Evolutionary conservation across 164 flowering plant genomes (phyloP).

Genomic region (Magnolia officinalis): DNA sequence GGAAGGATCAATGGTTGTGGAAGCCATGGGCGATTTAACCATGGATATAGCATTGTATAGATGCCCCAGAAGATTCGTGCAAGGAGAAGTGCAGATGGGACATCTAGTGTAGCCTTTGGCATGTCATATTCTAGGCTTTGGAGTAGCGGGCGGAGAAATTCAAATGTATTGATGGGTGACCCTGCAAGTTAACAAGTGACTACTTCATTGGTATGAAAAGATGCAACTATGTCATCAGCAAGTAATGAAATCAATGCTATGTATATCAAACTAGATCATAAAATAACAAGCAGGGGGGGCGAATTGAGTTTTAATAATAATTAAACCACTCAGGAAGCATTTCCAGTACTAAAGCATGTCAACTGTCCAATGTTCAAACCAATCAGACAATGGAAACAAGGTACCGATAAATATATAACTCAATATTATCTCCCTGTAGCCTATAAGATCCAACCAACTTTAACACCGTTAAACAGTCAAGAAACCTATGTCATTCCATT

Average conservation of each 20-base stretch:
- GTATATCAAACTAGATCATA: not conserved
- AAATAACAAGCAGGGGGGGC: not conserved
- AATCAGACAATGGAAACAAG: too few species aligned
- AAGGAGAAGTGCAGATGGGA: conserved; percentile 51
- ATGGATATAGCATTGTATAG: conserved; percentile 74
- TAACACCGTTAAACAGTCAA: too few species aligned
- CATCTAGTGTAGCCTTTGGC: conserved; percentile 55
- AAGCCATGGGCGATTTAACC: conserved; percentile 74
- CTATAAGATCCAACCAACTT: too few species aligned
- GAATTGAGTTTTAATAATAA: not conserved
- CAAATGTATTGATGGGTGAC: conserved; percentile 72
- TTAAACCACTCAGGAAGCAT: too few species aligned
- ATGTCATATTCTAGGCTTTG: conserved; percentile 69
- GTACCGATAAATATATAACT: too few species aligned
- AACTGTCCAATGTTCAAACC: too few species aligned
- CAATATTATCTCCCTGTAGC: too few species aligned
- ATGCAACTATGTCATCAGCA: not conserved
- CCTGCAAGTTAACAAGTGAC: conserved; percentile 38
- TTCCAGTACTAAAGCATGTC: too few species aligned
- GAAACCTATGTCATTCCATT: too few species aligned
- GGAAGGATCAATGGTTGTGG: conserved; percentile 93
- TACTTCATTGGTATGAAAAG: too few species aligned
- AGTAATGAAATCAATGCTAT: not conserved
- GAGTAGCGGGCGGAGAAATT: conserved; percentile 65
- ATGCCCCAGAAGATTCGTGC: conserved; percentile 44